Conservation (phyloP, 2,329 filamentous ascomycete species). For the Emericellopsis cladophorae region DNA sequence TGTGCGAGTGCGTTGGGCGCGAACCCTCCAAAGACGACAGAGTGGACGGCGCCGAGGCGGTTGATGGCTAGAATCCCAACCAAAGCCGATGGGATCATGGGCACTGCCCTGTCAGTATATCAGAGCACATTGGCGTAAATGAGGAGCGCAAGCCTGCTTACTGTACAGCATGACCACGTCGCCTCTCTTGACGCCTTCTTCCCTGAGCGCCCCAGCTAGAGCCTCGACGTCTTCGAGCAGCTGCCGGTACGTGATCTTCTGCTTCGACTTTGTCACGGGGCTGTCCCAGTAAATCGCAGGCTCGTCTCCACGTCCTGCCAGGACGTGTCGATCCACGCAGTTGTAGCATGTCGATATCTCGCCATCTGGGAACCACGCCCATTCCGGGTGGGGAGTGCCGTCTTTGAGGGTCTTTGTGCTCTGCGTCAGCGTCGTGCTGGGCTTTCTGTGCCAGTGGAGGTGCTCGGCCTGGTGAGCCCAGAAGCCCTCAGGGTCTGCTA, state of each 20-base stretch:
- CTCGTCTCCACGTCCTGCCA: conserved; percentile 57
- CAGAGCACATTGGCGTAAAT: too few relatives aligned
- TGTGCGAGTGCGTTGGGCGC: conserved; percentile 71
- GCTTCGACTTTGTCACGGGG: conserved; percentile 63
- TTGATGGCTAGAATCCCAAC: conserved; percentile 74
- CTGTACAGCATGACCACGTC: conserved; percentile 88
- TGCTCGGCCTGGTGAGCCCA: conserved; percentile 65
- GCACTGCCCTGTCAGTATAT: conserved; percentile 43
- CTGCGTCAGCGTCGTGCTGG: conserved; percentile 45
- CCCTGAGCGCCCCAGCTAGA: conserved; percentile 67
- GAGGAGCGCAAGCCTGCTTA: conserved; percentile 31
- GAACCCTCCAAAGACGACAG: conserved; percentile 90
- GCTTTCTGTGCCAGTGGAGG: conserved; percentile 70
- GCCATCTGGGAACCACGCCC: conserved; percentile 84
- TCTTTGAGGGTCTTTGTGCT: conserved; percentile 50
- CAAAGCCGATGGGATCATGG: conserved; percentile 86
- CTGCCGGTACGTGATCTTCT: conserved; percentile 61
- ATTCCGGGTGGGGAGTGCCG: conserved; percentile 57
- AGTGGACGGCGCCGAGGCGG: conserved; percentile 76
- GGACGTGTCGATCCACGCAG: conserved; percentile 81
- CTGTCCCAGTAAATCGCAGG: conserved; percentile 81
- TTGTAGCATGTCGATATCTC: conserved; percentile 89
- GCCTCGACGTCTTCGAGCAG: conserved; percentile 70
- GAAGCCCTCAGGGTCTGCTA: conserved; percentile 58
- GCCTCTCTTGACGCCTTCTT: conserved; percentile 70